Percentiles rank a stretch among this genome's conserved stretches.
Evolutionary conservation across 2,329 filamentous ascomycete species (phyloP).

Genomic region (Apiospora saccharicola): DNA sequence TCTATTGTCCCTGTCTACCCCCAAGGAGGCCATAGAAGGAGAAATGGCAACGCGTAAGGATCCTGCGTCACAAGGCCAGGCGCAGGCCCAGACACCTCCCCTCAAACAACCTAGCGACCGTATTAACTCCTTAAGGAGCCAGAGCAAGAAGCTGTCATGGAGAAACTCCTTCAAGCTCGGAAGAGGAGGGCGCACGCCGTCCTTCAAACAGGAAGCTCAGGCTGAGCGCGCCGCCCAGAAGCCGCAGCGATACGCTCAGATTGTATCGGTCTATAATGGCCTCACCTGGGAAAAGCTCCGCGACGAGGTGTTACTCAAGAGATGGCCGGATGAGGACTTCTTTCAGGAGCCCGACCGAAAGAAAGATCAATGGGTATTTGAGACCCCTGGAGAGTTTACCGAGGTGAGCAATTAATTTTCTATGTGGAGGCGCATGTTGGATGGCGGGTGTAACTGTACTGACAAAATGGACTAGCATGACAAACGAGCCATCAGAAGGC

Average conservation of each 20-base stretch:
- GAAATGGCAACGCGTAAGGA: not conserved
- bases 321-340: not conserved
- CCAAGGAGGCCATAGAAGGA: not conserved
- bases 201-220: not conserved
- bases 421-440: not conserved
- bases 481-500: not conserved
- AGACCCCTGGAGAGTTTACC: constrained; percentile 1
- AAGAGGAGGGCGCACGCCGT: not conserved
- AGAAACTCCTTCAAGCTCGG: not conserved
- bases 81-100: not conserved
- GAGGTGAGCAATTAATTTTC: not conserved
- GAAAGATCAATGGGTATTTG: not conserved
- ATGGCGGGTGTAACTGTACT: not conserved
- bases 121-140: not conserved
- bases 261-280: not conserved
- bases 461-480: not conserved
- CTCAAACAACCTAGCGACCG: not conserved
- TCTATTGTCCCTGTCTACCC: not conserved
- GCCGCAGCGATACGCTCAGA: not conserved
- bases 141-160: not conserved
- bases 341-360: not conserved
- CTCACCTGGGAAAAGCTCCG: not conserved
- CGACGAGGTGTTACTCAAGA: not conserved
- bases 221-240: not conserved
- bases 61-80: not conserved